Evolutionary conservation across 331 rosid species (phyloP).

Genomic region (Phaseolus coccineus): DNA sequence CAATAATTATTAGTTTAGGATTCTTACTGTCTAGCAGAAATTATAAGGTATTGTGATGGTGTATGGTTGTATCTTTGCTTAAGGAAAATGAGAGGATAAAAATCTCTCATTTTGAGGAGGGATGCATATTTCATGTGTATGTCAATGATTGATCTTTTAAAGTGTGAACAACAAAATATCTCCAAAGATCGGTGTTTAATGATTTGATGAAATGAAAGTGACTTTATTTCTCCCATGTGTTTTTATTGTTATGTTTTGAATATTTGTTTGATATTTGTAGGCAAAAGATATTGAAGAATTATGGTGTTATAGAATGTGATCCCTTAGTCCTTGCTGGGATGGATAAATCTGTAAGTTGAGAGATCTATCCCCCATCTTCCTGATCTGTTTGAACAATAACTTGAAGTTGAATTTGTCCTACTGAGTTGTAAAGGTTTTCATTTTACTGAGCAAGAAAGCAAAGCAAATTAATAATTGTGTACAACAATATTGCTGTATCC

Average conservation of each 20-base stretch:
- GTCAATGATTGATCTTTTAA: constrained; percentile 12
- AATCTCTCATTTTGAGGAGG: not conserved
- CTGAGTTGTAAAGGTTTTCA: constrained; percentile 26
- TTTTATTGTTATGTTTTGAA: too few species aligned
- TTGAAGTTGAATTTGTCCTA: constrained; percentile 19
- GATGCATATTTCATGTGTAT: constrained; percentile 13
- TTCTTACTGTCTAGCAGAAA: not conserved
- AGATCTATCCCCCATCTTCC: not conserved
- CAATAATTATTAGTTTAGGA: constrained; percentile 27
- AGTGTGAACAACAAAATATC: not conserved
- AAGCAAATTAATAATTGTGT: constrained; percentile 29
- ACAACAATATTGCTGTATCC: not conserved
- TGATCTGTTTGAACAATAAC: not conserved
- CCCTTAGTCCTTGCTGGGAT: constrained; percentile 75
- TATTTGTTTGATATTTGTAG: constrained; percentile 52
- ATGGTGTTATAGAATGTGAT: constrained; percentile 81
- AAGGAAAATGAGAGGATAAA: not conserved
- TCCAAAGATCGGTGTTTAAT: not conserved
- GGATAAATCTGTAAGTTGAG: constrained; percentile 71
- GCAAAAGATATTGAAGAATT: constrained; percentile 71
- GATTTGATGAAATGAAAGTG: constrained; percentile 9
- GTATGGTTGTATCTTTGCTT: not conserved
- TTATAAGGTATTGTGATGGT: not conserved
- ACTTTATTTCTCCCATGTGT: not conserved
- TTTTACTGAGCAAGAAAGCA: not conserved